Conservation (phyloP, 306 rosid species). For the Cicer cuneatum region DNA sequence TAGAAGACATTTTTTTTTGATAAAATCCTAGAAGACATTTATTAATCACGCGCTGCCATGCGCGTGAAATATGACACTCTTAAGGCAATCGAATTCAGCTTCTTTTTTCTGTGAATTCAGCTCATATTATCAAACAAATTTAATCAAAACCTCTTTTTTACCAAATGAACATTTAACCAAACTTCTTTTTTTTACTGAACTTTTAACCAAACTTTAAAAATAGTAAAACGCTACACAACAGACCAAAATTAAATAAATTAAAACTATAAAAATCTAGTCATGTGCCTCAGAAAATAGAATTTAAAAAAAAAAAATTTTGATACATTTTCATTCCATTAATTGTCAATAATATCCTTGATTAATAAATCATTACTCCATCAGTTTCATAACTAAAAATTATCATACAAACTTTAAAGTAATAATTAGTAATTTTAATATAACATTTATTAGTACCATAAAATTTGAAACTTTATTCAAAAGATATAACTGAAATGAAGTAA, state of each 20-base stretch:
- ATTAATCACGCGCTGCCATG: neutral
- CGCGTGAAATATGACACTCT: neutral
- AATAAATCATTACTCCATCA: slow-evolving; percentile 10
- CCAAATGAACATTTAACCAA: neutral
- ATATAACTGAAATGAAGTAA: slow-evolving; percentile 30
- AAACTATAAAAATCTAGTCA: neutral
- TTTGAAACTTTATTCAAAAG: slow-evolving; percentile 31
- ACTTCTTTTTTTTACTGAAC: neutral
- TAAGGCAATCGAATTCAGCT: neutral
- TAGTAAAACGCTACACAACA: neutral
- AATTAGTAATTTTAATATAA: slow-evolving; percentile 23
- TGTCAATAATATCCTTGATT: slow-evolving; percentile 19
- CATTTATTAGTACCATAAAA: slow-evolving; percentile 34
- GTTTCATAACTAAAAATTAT: neutral
- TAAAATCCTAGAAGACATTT: too few species aligned
- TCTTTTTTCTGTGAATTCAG: too few species aligned
- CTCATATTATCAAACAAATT: neutral
- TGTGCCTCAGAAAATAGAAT: neutral
- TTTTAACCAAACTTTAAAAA: slow-evolving; percentile 2
- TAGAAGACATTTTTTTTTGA: too few species aligned
- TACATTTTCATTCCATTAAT: too few species aligned
- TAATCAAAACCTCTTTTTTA: neutral
- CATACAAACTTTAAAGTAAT: slow-evolving; percentile 17
- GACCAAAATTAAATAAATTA: neutral
- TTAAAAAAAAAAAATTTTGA: neutral